Conservation (phyloP, 2,329 filamentous ascomycete species). For the Fulvia fulva region DNA sequence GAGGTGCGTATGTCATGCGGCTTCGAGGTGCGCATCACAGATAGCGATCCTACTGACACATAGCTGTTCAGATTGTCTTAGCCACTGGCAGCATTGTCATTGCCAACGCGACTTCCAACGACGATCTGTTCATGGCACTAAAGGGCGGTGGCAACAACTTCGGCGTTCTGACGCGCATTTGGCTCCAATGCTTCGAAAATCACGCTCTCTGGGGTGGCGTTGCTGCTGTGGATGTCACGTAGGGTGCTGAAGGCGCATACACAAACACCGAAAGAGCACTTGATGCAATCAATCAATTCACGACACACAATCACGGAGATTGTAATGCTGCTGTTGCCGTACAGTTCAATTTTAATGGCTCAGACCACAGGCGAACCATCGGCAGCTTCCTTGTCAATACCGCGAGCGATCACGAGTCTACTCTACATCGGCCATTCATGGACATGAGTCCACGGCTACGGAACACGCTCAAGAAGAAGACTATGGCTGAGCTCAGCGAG, state of each 20-base stretch:
- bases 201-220: conserved; percentile 3
- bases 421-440: not conserved
- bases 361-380: not conserved
- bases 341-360: not conserved
- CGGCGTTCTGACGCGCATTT: conserved; percentile 26
- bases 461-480: not conserved
- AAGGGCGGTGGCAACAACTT: conserved; percentile 21
- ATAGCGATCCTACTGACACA: not conserved
- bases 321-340: not conserved
- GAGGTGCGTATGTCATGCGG: conserved; percentile 1
- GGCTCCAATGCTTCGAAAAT: conserved; percentile 1
- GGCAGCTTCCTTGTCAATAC: not conserved
- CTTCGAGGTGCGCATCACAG: not conserved
- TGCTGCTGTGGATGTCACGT: conserved; percentile 4
- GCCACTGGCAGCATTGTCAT: conserved; percentile 16
- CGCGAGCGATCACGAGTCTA: not conserved
- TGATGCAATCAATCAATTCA: conserved; percentile 1
- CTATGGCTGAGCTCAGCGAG: not conserved
- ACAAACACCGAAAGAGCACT: not conserved
- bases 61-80: conserved; percentile 11
- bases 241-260: not conserved
- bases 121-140: conserved; percentile 24
- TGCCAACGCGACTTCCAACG: conserved; percentile 10
- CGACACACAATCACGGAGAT: conserved; percentile 1
- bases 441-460: not conserved